Base-by-base conservation (phyloP, 2,329 filamentous ascomycete genomes). In the Escovopsis sp. region DNA sequence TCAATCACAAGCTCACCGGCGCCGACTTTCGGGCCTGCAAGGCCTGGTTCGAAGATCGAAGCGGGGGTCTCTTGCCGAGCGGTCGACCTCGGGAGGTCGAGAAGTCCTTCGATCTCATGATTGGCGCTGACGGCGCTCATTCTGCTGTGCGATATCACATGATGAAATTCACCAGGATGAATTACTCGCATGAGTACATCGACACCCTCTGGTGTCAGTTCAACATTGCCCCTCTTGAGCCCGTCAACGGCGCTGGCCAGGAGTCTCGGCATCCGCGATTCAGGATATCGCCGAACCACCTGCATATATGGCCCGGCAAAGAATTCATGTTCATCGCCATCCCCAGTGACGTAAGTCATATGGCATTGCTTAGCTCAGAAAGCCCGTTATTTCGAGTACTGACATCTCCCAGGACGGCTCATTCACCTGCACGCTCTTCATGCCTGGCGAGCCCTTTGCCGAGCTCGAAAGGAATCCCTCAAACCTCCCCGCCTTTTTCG, bases 261-360 rank as follows among this genome's bases (percentile, higher is more conserved):
- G 6, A 30, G 28, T 10, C 28, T 10, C 49, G 59, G 12, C 51
- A 59, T 38, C 60, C 64, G 26, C 67, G 60, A 50, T 96, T 93
- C 57, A 70, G 72, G 39, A 91, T 96, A 51, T 91, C 86, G 0
- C 86, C 87, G 2, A 85, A 95, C 53, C 88, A 96, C 58, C 70
- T 98, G 2, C 91, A 98, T 61, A 98, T 98, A 57, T 98, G 91
- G 91, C 91, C 91, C 0, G 87, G 85, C 30, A 80, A 80, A 53
- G 79, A 88, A 36, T 89, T 91, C 55, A 96, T 98, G 93, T 98
- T 98, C 64, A 98, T 98, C 55, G 93, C 91, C 15, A 88, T 98
- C 36, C 89, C 91, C 0, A 80, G 74, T 50, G 65, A 72, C 44
- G 74, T 77, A 58, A 51, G 69, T 53, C 32, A 47, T 55, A 39